Evolutionary conservation across 257 asterid genomes (phyloP), one percentile per base, ranked within the genome.

Genomic region (Nicotiana otophora): DNA sequence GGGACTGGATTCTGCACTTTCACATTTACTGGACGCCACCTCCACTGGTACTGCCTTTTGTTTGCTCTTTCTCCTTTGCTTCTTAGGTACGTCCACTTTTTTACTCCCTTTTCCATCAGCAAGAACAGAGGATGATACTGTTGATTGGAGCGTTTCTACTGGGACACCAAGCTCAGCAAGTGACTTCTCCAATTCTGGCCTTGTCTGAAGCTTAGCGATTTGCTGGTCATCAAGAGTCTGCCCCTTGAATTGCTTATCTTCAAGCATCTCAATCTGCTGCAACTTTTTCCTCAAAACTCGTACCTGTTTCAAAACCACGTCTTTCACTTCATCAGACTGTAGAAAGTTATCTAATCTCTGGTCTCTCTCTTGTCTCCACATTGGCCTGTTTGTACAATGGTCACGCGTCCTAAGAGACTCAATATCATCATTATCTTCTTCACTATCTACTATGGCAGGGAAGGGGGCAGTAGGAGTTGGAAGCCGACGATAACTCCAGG

Each of bases 191-290:
- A 96, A 78, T 51, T 42, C 89, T 57, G 89, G 2, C 90, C 93
- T 88, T 54, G 85, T 89, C 91, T 86, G 94, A 63, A 96, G 92
- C 87, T 96, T 96, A 23, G 87, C 90, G 51, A 94, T 85, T 90
- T 96, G 99, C 89, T 96, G 99, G 85, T 89, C 93, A 87, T 96
- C 99, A 31, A 96, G 93, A 82, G 76, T 76, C 55, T 89, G 91
- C 9, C 99, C 97, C 84, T 89, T 92, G 4, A 87, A 87, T 69
- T 77, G 91, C 88, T 93, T 96, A 65, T 89, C 97, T 90, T 96
- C 98, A 31, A 96, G 98, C 88, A 96, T 91, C 89, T 93, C 97
- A 87, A 96, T 91, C 92, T 94, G 99, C 89, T 96, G 99, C 91
- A 96, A 85, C 90, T 96, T 96, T 86, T 96, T 96, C 90, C 92